Base-by-base conservation (phyloP, 2,329 filamentous ascomycete species). In the Phaeosphaeria sp. region DNA sequence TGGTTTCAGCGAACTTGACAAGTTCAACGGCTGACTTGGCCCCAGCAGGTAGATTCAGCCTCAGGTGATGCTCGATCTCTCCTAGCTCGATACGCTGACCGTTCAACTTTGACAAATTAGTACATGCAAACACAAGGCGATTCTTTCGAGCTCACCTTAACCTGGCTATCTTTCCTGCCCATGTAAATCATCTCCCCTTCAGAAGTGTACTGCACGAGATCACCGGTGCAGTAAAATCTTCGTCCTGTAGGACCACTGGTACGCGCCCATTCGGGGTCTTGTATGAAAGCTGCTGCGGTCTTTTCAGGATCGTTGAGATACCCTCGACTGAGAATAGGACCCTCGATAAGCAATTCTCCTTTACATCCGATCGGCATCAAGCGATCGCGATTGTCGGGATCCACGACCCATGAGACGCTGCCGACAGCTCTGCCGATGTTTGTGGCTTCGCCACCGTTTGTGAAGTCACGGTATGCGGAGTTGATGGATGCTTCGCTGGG, bases 81-180 rank as follows among this genome's bases (percentile, higher is more conserved):
- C 76, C 80, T 6, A 82, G 65, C 56, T 82, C 80, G 45, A 82
- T 77, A 0, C 80, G 76, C 56, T 80, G 77, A 2, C 80, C 80
- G 30, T 80, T 78, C 40, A 82, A 66, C 67, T 80, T 33, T 8
- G 18, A 2, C 30, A 9, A 3, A 44, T 80, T 51, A 80, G 73
- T 45, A 47, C 71, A 67, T 2, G 69, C 71, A 17, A 73, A 69
- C 43, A 15, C 15, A 21, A 11, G 8, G 18, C 18, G 2, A 7
- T 44, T 22, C 43, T 24, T 21, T 15, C 24, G 30, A 13, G 21
- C 64, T 59, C 57, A 70, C 68, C 63, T 76, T 76, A 52, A 77
- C 73, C 45, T 76, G 73, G 42, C 63, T 73, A 50, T 77, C 74
- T 50, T 75, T 75, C 25, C 74, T 62, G 4, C 74, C 73, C 15